Evolutionary conservation across 352 stramenopile species (phyloP).

Genomic region (Phytophthora agathidicida): DNA sequence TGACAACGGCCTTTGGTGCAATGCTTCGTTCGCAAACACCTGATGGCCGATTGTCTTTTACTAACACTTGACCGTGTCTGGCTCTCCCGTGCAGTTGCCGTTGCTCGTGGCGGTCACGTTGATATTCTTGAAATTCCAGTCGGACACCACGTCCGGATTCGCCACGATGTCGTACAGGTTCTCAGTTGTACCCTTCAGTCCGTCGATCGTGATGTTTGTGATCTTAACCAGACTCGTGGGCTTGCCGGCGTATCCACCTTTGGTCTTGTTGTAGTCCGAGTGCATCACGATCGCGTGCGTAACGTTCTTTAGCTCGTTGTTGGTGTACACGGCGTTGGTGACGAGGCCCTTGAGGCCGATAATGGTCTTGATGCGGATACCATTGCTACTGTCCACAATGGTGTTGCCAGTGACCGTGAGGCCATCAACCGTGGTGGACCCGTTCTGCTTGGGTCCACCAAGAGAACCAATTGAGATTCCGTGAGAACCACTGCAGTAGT

Average conservation of each 20-base stretch:
- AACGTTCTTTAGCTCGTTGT: constrained; percentile 24
- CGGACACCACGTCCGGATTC: constrained; percentile 25
- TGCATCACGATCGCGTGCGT: constrained; percentile 24
- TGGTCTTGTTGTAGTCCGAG: constrained; percentile 26
- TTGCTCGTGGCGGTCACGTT: constrained; percentile 9
- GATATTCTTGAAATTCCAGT: constrained; percentile 29
- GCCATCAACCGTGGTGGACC: constrained; percentile 5
- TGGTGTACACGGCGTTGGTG: constrained; percentile 24
- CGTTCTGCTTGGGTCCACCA: neutral
- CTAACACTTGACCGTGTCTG: no score
- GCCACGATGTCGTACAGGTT: constrained; percentile 30
- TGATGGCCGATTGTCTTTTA: no score
- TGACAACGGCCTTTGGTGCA: constrained; percentile 1
- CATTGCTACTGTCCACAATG: constrained; percentile 32
- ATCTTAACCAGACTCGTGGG: constrained; percentile 29
- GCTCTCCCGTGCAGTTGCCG: constrained; percentile 27
- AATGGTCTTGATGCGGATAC: constrained; percentile 29
- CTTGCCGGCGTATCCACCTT: constrained; percentile 25
- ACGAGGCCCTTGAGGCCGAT: constrained; percentile 23
- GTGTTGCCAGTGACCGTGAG: constrained; percentile 16
- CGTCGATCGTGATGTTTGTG: constrained; percentile 28
- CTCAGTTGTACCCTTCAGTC: constrained; percentile 16
- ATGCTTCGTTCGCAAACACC: no score
- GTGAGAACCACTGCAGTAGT: constrained; percentile 21
- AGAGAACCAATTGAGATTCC: constrained; percentile 33